Conservation (phyloP, 257 asterid genomes). For the Capsicum pubescens region DNA sequence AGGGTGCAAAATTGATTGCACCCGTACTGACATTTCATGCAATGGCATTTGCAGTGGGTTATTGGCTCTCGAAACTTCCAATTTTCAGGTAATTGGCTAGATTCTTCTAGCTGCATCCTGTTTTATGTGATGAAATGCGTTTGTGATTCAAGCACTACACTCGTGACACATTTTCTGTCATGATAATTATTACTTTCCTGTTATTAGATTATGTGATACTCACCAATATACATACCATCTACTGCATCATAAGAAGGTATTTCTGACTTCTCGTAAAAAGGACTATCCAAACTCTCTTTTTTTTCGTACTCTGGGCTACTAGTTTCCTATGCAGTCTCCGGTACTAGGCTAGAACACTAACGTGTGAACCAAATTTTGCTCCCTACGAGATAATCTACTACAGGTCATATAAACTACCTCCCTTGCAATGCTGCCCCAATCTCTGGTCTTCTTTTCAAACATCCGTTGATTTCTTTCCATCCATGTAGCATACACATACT, state of each 20-base stretch:
- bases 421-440: too few species aligned
- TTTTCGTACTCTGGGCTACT: too few species aligned
- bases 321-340: too few species aligned
- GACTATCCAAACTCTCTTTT: background rate
- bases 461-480: too few species aligned
- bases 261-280: background rate
- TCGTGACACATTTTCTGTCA: background rate
- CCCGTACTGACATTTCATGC: constrained; percentile 87
- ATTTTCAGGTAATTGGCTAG: constrained; percentile 62
- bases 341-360: too few species aligned
- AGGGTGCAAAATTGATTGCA: constrained; percentile 77
- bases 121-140: background rate
- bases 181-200: background rate
- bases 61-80: constrained; percentile 80
- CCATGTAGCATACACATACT: too few species aligned
- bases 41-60: constrained; percentile 81
- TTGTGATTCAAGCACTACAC: background rate
- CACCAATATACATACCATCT: background rate
- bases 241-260: background rate
- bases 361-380: too few species aligned
- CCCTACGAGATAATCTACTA: too few species aligned
- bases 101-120: background rate
- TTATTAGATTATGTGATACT: background rate
- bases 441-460: too few species aligned
- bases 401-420: too few species aligned